Conservation (phyloP, 2,329 filamentous ascomycete species). For the Phialocephala sp. region DNA sequence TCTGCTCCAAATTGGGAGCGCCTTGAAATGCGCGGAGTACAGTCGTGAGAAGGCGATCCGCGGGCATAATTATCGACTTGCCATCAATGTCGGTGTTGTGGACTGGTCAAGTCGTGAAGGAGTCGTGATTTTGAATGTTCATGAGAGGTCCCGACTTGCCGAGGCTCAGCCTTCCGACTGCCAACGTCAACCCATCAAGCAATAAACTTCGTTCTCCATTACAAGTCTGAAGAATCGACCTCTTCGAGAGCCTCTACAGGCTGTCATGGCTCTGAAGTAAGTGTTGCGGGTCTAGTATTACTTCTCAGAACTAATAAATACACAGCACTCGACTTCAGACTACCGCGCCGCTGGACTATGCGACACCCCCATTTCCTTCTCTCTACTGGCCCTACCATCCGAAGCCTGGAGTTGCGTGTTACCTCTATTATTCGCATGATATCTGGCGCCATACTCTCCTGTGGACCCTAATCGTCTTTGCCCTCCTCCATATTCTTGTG, state of each 20-base stretch:
- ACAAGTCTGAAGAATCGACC: slow-evolving; percentile 20
- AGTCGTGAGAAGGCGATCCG: slow-evolving; percentile 42
- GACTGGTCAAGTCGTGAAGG: slow-evolving; percentile 11
- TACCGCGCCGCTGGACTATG: slow-evolving; percentile 55
- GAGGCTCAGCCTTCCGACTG: slow-evolving; percentile 27
- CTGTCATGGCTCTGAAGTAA: slow-evolving; percentile 32
- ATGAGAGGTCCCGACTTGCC: slow-evolving; percentile 8
- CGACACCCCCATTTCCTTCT: slow-evolving; percentile 67
- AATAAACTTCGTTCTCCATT: slow-evolving; percentile 8
- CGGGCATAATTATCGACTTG: slow-evolving; percentile 36
- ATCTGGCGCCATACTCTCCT: slow-evolving; percentile 73
- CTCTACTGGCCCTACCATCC: slow-evolving; percentile 66
- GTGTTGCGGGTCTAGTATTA: slow-evolving; percentile 1
- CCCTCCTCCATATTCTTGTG: slow-evolving; percentile 62
- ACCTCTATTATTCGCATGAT: slow-evolving; percentile 65
- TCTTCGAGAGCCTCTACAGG: not conserved
- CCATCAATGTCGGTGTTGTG: slow-evolving; percentile 21
- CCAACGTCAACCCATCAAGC: not conserved
- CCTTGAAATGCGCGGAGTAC: slow-evolving; percentile 43
- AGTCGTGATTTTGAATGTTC: slow-evolving; percentile 19
- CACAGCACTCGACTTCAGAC: slow-evolving; percentile 36
- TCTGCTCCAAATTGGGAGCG: slow-evolving; percentile 34
- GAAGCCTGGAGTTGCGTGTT: slow-evolving; percentile 49
- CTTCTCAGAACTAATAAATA: slow-evolving; percentile 13
- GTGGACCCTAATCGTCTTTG: slow-evolving; percentile 72